phyloP scores from a whole-genome alignment of 2,329 filamentous ascomycete genomes.

The Colletotrichum costaricense region DNA sequence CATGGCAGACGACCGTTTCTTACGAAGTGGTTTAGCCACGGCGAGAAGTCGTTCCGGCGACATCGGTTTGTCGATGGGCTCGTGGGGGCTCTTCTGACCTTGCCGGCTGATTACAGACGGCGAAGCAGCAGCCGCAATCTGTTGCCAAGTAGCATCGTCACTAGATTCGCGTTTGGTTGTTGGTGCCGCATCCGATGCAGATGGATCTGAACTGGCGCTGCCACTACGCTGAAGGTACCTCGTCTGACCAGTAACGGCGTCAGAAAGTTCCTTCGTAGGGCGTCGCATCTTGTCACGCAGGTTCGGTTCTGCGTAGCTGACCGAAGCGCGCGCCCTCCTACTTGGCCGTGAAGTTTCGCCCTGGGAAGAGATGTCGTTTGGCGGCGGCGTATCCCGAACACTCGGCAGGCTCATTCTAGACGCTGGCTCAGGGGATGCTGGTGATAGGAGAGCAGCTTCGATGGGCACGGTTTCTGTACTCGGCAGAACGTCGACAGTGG shows the following conservation, averaged over 20 bases:
- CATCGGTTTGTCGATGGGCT: constrained; percentile 53
- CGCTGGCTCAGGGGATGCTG: constrained; percentile 61
- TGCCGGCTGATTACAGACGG: background rate
- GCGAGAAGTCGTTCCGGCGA: constrained; percentile 43
- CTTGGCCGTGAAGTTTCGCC: constrained; percentile 72
- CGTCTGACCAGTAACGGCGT: constrained; percentile 77
- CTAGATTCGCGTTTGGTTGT: constrained; percentile 48
- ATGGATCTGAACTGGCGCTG: constrained; percentile 53
- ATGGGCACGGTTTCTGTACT: constrained; percentile 47
- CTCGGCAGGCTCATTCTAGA: constrained; percentile 46
- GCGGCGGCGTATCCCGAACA: constrained; percentile 69
- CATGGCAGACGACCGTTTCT: constrained; percentile 52
- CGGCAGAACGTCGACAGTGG: constrained; percentile 28
- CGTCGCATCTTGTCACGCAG: constrained; percentile 86
- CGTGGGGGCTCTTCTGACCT: constrained; percentile 46
- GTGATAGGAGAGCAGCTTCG: constrained; percentile 56
- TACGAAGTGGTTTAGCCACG: constrained; percentile 51
- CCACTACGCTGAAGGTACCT: constrained; percentile 50
- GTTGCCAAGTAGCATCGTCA: constrained; percentile 45
- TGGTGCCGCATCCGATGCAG: constrained; percentile 43
- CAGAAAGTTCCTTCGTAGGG: constrained; percentile 79
- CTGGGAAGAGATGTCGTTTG: constrained; percentile 64
- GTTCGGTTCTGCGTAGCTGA: constrained; percentile 88
- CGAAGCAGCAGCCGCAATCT: constrained; percentile 38
- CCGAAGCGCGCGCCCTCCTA: constrained; percentile 72